Evolutionary conservation across 768 basidiomycete genomes (phyloP), one percentile per base, ranked within the genome.

Genomic region (Lyophyllum shimeji): DNA sequence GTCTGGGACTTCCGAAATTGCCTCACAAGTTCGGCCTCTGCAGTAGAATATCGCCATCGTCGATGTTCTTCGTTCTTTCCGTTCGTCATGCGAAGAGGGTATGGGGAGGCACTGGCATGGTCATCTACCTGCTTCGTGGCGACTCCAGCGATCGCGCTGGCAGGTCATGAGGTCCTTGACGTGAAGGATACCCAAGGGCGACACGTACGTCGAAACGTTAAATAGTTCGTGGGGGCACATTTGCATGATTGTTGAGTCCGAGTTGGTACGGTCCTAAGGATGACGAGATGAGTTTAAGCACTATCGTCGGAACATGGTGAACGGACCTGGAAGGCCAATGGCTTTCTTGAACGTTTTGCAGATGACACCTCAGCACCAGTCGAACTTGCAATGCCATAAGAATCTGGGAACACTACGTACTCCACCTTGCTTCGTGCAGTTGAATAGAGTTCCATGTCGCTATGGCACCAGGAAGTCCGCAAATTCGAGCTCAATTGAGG

Each of bases 41-140:
- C 80, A 24, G 65, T 55, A 2, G 71, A 69, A 61, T 83, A 81
- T 34, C 82, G 77, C n/a, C 59, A 67, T 46, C 67, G 63, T 25
- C 60, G 44, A 53, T 75, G 69, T 50, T 67, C 59, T 7, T 51
- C 46, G 15, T 55, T 13, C 2, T 15, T 17, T 34, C 33, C 29
- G 29, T 29, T 29, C 9, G 29, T 9, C 9, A 4, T 2, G 13
- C 40, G 27, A 46, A 49, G 21, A 33, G 24, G 46, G 25, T 13
- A 27, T 12, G 15, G 27, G 25, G 7, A 2, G 46, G 3, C 15
- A 11, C 4, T 23, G 48, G 12, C 6, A 33, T 37, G 20, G 27
- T 31, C 31, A 27, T 29, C 13, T 31, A 44, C 21, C 20, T 2
- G 43, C 2, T 11, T 9, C 7, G 7, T 17, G 5, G 27, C 8